Evolutionary conservation across 495 filamentous ascomycete species (phyloP).

Genomic region (Tuber magnatum): DNA sequence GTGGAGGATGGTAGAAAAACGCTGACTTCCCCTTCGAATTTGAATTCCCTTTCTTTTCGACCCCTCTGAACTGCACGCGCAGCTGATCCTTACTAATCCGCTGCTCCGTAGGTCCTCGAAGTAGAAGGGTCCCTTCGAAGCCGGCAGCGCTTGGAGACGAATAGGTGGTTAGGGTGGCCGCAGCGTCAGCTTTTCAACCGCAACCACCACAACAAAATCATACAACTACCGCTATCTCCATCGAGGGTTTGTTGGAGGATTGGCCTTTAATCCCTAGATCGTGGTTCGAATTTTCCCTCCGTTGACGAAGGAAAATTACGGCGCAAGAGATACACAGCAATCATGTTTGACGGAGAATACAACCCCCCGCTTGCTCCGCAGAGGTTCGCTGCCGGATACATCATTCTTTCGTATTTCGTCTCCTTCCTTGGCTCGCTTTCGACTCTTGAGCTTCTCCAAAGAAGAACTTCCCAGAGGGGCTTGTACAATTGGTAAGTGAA

Average conservation of each 20-base stretch:
- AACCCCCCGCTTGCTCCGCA: slow-evolving; percentile 39
- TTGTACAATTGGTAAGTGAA: slow-evolving; percentile 60
- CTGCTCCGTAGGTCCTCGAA: background rate
- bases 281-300: background rate
- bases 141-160: background rate
- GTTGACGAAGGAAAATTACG: background rate
- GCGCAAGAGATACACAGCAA: background rate
- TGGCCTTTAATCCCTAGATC: background rate
- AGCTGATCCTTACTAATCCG: background rate
- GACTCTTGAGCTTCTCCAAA: slow-evolving; percentile 73
- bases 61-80: background rate
- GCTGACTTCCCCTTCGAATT: background rate
- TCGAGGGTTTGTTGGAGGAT: background rate
- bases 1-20: slow-evolving; percentile 5
- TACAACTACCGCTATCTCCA: background rate
- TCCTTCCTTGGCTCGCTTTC: slow-evolving; percentile 69
- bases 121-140: background rate
- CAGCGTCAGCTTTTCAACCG: background rate
- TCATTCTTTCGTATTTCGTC: slow-evolving; percentile 69
- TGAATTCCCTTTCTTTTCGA: background rate
- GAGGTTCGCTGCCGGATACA: slow-evolving; percentile 55
- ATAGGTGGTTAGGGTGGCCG: background rate
- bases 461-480: slow-evolving; percentile 60
- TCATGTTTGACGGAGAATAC: slow-evolving; percentile 7
- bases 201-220: background rate